Evolutionary conservation across 331 rosid species (phyloP).

Genomic region (Malus hybrid): DNA sequence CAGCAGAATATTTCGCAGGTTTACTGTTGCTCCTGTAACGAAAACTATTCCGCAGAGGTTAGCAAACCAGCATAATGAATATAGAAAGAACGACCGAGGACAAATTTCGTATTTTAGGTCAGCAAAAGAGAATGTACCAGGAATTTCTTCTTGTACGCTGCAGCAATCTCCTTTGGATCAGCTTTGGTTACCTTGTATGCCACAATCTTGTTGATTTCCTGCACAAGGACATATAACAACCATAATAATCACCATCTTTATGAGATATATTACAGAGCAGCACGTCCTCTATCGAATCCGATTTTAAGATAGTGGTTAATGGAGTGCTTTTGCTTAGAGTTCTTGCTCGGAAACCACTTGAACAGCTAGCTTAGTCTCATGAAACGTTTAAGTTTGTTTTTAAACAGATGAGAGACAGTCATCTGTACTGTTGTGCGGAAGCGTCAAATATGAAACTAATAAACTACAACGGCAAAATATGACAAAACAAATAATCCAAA

Average conservation of each 20-base stretch:
- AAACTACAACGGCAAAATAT: no score
- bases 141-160: neutral
- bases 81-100: neutral
- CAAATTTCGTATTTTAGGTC: neutral
- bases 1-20: neutral
- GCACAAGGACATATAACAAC: neutral
- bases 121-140: neutral
- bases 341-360: neutral
- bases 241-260: neutral
- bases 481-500: no score
- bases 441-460: no score
- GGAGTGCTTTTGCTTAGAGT: neutral
- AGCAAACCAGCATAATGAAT: neutral
- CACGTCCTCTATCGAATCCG: neutral
- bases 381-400: neutral
- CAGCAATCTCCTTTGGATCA: constrained; percentile 11
- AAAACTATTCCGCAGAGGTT: neutral
- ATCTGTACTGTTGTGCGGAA: no score
- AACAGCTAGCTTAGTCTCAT: neutral
- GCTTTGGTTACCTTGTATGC: constrained; percentile 19
- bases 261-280: neutral
- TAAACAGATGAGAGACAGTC: neutral
- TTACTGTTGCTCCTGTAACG: constrained; percentile 11
- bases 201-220: constrained; percentile 19
- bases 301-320: neutral